phyloP scores from a whole-genome alignment of 306 rosid species.

The Sicyos edulis region DNA sequence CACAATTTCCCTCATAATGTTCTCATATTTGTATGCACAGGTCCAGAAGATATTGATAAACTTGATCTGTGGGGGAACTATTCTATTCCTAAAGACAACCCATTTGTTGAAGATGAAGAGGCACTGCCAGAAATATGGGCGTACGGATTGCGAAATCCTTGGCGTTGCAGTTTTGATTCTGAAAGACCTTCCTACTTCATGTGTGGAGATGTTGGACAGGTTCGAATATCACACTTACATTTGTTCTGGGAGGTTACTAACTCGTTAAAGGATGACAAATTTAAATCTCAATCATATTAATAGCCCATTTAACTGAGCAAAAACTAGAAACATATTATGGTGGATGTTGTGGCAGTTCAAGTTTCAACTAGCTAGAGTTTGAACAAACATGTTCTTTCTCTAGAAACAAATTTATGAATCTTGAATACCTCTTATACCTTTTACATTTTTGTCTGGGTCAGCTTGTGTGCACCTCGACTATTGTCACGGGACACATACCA shows the following conservation, averaged over 20 bases:
- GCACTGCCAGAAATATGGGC: constrained; percentile 87
- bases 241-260: background rate
- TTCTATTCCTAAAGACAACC: constrained; percentile 82
- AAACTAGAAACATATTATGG: background rate
- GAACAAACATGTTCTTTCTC: background rate
- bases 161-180: constrained; percentile 97
- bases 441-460: too few species aligned
- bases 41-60: constrained; percentile 49
- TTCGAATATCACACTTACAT: constrained; percentile 23
- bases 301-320: background rate
- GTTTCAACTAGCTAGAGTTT: background rate
- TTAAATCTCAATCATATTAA: background rate
- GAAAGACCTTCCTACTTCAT: constrained; percentile 76
- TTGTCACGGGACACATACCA: too few species aligned
- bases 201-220: constrained; percentile 90
- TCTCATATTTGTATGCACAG: constrained; percentile 33
- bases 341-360: background rate
- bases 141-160: constrained; percentile 79
- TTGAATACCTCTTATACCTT: background rate
- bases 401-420: background rate
- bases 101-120: constrained; percentile 52
- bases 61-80: constrained; percentile 89
- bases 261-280: background rate
- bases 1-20: background rate
- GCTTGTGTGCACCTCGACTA: too few species aligned